These are phyloP conservation scores for Jamesozyma spencerorum DNA, from an alignment of 805 yeast species.

Conservation along the genomic window DNA sequence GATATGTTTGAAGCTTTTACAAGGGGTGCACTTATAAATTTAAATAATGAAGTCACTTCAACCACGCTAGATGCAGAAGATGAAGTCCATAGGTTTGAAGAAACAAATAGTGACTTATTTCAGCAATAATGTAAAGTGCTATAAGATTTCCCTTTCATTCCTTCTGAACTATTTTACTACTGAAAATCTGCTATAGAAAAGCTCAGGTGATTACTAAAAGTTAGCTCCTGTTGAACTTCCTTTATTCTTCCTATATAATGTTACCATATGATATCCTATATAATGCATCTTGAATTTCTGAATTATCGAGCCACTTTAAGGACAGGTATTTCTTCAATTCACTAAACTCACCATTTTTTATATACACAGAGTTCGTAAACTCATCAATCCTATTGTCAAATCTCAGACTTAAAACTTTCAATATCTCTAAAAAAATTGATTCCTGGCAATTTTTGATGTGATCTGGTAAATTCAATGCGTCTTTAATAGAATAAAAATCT, in stretches of 20 bases:
- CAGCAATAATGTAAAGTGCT: too few relatives aligned
- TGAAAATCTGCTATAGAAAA: neutral
- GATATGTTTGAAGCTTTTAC: constrained; percentile 44
- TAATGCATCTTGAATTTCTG: constrained; percentile 32
- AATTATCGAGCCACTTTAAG: constrained; percentile 21
- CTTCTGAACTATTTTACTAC: neutral
- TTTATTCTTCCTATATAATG: constrained; percentile 10
- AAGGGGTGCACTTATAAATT: constrained; percentile 17
- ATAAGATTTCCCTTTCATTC: neutral
- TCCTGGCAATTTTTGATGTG: constrained; percentile 14
- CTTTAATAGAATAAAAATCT: constrained; percentile 28
- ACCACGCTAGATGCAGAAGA: constrained; percentile 4
- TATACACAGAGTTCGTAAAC: constrained; percentile 18
- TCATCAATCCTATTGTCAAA: constrained; percentile 15
- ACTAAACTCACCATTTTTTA: constrained; percentile 25
- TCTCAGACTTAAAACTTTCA: constrained; percentile 25
- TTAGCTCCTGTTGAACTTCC: neutral
- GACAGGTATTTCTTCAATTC: constrained; percentile 17
- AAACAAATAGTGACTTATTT: constrained; percentile 6
- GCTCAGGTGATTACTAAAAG: neutral
- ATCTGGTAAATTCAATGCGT: constrained; percentile 18
- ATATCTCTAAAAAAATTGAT: constrained; percentile 15
- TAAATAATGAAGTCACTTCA: neutral
- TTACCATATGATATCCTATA: constrained; percentile 27
- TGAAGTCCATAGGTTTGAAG: constrained; percentile 7